Evolutionary conservation across 2,329 filamentous ascomycete species (phyloP), one percentile per base, ranked within the genome.

Genomic region (Diaporthe ilicicola): DNA sequence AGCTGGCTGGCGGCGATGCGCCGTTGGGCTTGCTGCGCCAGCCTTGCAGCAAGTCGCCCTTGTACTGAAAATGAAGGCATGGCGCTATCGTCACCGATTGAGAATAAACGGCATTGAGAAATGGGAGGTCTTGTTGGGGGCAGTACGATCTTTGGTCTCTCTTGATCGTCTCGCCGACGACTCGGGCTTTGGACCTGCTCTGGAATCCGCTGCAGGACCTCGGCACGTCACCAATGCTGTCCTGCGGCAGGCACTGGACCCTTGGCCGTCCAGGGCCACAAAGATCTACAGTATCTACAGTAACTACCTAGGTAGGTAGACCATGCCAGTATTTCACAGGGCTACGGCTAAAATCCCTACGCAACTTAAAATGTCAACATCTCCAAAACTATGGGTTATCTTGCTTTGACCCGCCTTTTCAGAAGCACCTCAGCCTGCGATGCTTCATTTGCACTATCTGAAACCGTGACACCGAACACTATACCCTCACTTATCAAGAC

Each of bases 21-120:
- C 65, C 65, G 46, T 39, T 56, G 51, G 42, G 29, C 34, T 42
- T 51, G 56, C 39, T 46, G 67, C 19, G 56, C 56, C 56, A 70
- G 48, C 67, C 27, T 53, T 12, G 34, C 48, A 42, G 34, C 56
- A 37, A 59, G 34, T 9, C 39, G 50, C 42, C 51, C 12, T 19
- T 56, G 42, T 6, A 6, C 4, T 34, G 55, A 15, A 9, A 27
- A 39, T 1, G 48, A 29, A 5, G 48, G 12, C 70, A 71, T 71
- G 55, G 48, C 27, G 32, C 53, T 68, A 67, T 67, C 4, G 29
- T 59, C 29, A 22, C 22, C 37, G 27, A 19, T 22, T 37, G 4
- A 15, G 8, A 15, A 24, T 13, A 19, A 8, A 19, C 5, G 42
- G 29, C 65, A 39, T 59, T 59, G 65, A 17, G n/a, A 6, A 19